Evolutionary conservation across 441 rosid genomes (phyloP), one percentile per base, ranked within the genome.

Genomic region (Erodium trifolium): DNA sequence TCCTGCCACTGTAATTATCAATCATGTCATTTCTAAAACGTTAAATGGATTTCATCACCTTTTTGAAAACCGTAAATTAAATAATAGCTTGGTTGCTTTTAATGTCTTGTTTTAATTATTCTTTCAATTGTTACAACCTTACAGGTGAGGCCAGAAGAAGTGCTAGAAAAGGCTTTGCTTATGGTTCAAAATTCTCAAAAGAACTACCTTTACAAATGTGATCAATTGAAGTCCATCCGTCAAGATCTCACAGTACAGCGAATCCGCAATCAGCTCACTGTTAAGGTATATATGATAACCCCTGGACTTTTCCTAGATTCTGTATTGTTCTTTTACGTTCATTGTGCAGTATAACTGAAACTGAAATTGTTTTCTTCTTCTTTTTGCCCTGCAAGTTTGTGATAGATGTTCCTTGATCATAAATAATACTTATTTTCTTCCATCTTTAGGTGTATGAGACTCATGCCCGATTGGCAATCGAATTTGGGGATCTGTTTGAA

Each of bases 81-180:
- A 3, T 13, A 65, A n/a, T 68, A 13, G 49, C 70, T 68, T 13
- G 45, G 27, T 59, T 29, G 53, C 23, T 71, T 39, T 55, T 41
- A 29, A 55, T 74, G 53, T 51, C 34, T 64, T 45, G 16, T 35
- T 31, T 65, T 63, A 10, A 27, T 10, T 68, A 69, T 72, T 65
- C 35, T 18, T 6, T 17, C 17, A 10, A 45, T 45, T 11, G 13
- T 62, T 72, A 10, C n/a, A 70, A 65, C 66, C 69, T 71, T 77
- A 75, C 86, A 95, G 98, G 99, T 95, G 69, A 89, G 99, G 72
- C 97, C 99, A 72, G 99, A 89, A 84, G 98, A 90, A 71, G 95
- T 92, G 75, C 86, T 95, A 66, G 98, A 89, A 79, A 90, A 86
- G 71, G 95, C 99, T 79, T 82, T 95, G 70, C 71, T 78, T 67